Evolutionary conservation across 1,139 yeast species (phyloP).

Genomic region (Lodderomyces metapsilosis): DNA sequence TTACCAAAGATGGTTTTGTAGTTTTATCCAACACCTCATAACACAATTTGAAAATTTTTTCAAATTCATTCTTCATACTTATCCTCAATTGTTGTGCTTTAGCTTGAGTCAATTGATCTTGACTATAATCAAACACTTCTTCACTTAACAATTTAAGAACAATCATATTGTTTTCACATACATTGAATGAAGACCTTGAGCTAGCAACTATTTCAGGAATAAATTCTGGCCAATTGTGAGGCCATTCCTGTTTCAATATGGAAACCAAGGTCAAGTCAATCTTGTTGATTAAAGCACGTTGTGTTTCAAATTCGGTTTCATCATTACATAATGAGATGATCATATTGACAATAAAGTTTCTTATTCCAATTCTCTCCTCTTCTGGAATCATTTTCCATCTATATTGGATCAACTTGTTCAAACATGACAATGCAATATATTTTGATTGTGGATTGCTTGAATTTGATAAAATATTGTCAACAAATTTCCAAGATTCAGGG

Average conservation of each 20-base stretch:
- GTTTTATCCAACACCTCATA: slow-evolving; percentile 91
- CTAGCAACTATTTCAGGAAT: slow-evolving; percentile 89
- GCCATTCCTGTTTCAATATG: slow-evolving; percentile 97
- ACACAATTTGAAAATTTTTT: slow-evolving; percentile 89
- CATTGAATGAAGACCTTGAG: slow-evolving; percentile 82
- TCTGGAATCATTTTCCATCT: slow-evolving; percentile 92
- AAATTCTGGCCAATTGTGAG: slow-evolving; percentile 96
- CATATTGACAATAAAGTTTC: slow-evolving; percentile 90
- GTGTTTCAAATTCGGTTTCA: slow-evolving; percentile 68
- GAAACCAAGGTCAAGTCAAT: slow-evolving; percentile 93
- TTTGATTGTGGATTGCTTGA: slow-evolving; percentile 83
- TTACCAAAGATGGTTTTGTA: slow-evolving; percentile 73
- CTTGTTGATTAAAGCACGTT: slow-evolving; percentile 85
- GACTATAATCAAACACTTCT: slow-evolving; percentile 92
- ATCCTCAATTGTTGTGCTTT: slow-evolving; percentile 80
- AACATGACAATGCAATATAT: slow-evolving; percentile 85
- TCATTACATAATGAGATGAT: slow-evolving; percentile 90
- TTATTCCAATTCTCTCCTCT: slow-evolving; percentile 82
- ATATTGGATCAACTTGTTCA: slow-evolving; percentile 85
- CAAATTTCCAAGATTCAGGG: slow-evolving; percentile 94
- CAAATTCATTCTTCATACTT: slow-evolving; percentile 87
- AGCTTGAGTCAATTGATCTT: slow-evolving; percentile 95
- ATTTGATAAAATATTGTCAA: slow-evolving; percentile 82
- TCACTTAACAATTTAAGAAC: slow-evolving; percentile 86
- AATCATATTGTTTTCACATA: slow-evolving; percentile 96